These are phyloP conservation scores for Termitomyces sp. DNA, from an alignment of 768 basidiomycete genomes.

Conservation along the genomic window DNA sequence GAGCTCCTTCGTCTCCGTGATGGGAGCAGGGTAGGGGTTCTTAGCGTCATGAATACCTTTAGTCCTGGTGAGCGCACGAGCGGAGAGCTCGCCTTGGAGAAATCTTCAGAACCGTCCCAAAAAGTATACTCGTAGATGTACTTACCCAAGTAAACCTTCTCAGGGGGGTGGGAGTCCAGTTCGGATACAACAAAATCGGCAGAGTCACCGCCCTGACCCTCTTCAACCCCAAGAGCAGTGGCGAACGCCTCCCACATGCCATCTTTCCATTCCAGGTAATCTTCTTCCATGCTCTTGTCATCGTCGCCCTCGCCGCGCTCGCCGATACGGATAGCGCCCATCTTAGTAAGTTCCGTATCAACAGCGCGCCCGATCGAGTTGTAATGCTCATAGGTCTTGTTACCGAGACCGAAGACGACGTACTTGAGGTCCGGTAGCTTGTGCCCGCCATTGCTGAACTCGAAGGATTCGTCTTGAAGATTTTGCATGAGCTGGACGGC, in stretches of 20 bases:
- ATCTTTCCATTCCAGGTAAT: conserved; percentile 99
- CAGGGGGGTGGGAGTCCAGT: conserved; percentile 64
- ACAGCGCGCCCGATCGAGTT: conserved; percentile 83
- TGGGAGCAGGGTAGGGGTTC: conserved; percentile 91
- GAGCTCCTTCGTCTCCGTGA: conserved; percentile 74
- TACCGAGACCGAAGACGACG: conserved; percentile 91
- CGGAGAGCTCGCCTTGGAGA: conserved; percentile 82
- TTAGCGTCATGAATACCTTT: conserved; percentile 98
- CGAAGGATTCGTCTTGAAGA: conserved; percentile 80
- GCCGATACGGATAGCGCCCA: conserved; percentile 85
- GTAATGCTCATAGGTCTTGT: conserved; percentile 95
- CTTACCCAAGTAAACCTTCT: conserved; percentile 92
- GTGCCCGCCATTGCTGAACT: conserved; percentile 78
- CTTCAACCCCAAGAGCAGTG: conserved; percentile 82
- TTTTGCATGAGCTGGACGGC: conserved; percentile 94
- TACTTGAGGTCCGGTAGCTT: conserved; percentile 85
- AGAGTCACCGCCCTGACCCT: conserved; percentile 93
- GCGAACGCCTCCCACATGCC: conserved; percentile 93
- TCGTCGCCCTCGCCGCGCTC: conserved; percentile 96
- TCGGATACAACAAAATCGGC: conserved; percentile 93
- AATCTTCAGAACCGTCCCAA: conserved; percentile 12
- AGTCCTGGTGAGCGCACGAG: conserved; percentile 87
- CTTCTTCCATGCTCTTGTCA: conserved; percentile 99
- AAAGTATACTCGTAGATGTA: conserved; percentile 1
- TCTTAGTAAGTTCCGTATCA: conserved; percentile 67